Base-by-base conservation (phyloP, 1,284 basidiomycete genomes). In the Trichosporon faecale region DNA sequence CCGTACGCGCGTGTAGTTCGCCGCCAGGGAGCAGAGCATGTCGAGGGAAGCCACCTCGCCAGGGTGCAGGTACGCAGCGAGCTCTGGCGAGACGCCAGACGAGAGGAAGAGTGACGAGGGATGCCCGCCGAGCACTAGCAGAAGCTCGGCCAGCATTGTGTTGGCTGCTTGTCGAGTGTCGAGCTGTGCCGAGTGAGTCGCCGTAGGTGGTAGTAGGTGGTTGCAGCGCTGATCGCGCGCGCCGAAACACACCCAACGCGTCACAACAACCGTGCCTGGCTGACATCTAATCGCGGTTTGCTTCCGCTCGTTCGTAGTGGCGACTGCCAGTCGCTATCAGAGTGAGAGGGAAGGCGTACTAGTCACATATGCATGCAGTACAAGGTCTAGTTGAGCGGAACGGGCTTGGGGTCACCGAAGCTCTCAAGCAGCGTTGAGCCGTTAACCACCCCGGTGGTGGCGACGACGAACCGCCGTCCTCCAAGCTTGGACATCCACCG, bases 381-480 rank as follows among this genome's bases (percentile, higher is more conserved):
- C n/a, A 12, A 14, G 11, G 4, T 27, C 29, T 55, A 66, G 60
- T 66, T 46, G 6, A 73, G 61, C 14, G 70, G 67, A 9, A 68
- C 68, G 0, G 72, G 72, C 33, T 67, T 64, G 11, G 70, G 60
- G 31, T 71, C 72, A n/a, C 72, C 70, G 65, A 73, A 71, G 49
- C 66, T 68, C 60, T 64, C 31, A n/a, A 73, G 65, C 68, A 83
- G 79, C 25, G 75, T 72, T 25, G 74, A 80, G 44, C 94, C 94
- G 77, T 88, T 95, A 72, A 95, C 86, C 57, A 95, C 92, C 1
- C 91, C 90, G 31, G 94, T 95, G 1, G 94, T 95, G 9, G 92
- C 93, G 71, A 97, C 90, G 75, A 96, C 82, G 81, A 94, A 93
- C 74, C 88, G 89, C 85, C 76, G 75, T 88, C 94, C 92, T 85